Evolutionary conservation across 768 basidiomycete genomes (phyloP).

Genomic region (Pleurotus djamor): DNA sequence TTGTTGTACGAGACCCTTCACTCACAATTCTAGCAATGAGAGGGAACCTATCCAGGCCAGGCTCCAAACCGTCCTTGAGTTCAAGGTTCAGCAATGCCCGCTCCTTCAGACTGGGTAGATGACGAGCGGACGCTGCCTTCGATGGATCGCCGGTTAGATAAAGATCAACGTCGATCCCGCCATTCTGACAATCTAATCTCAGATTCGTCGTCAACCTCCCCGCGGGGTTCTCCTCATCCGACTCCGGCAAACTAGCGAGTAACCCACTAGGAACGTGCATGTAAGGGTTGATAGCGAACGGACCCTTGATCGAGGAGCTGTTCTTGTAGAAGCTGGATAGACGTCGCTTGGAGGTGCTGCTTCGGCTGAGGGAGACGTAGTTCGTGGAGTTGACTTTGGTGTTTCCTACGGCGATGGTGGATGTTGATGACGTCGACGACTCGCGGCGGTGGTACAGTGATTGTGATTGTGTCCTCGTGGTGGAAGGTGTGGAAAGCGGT

Average conservation of each 20-base stretch:
- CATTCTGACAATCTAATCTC: conserved; percentile 32
- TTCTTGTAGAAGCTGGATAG: conserved; percentile 24
- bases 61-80: conserved; percentile 19
- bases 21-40: conserved; percentile 37
- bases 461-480: background rate
- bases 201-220: conserved; percentile 29
- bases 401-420: background rate
- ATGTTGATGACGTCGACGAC: background rate
- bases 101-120: background rate
- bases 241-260: conserved; percentile 36
- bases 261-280: conserved; percentile 34
- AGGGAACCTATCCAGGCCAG: conserved; percentile 18
- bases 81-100: conserved; percentile 24
- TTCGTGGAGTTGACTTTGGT: conserved; percentile 4
- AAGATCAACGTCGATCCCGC: conserved; percentile 38
- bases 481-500: background rate
- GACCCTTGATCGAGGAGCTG: conserved; percentile 27
- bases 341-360: conserved; percentile 16
- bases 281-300: conserved; percentile 41
- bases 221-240: conserved; percentile 22
- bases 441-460: background rate
- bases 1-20: background rate
- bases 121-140: background rate
- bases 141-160: conserved; percentile 22
- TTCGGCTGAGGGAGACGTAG: conserved; percentile 20